A percentile compares a stretch with the other conserved stretches of the same genome.
phyloP scores from a whole-genome alignment of 495 filamentous ascomycete species.

The Hypoxylon trugodes region DNA sequence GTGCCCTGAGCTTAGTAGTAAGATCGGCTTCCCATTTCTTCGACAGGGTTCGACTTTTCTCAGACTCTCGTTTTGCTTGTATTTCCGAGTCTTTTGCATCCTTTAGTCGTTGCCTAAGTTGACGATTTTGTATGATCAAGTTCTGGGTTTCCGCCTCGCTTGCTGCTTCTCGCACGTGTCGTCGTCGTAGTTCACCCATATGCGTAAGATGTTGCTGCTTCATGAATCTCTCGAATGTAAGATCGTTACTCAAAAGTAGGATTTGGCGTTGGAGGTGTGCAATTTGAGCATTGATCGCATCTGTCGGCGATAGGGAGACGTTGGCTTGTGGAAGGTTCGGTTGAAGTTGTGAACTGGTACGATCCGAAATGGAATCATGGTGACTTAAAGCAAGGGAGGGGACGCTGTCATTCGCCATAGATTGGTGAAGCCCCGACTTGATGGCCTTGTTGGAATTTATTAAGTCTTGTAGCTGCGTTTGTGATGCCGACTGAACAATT shows the following conservation, averaged over 20 bases:
- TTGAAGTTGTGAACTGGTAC: conserved; percentile 30
- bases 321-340: conserved; percentile 21
- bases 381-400: conserved; percentile 55
- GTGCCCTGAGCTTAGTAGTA: conserved; percentile 61
- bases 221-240: conserved; percentile 79
- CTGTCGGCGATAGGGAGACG: conserved; percentile 15
- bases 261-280: conserved; percentile 70
- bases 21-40: conserved; percentile 77
- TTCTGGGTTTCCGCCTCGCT: conserved; percentile 80
- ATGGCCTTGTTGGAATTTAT: conserved; percentile 60
- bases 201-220: conserved; percentile 78
- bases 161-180: conserved; percentile 72
- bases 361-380: conserved; percentile 49
- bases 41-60: conserved; percentile 67
- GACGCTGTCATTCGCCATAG: conserved; percentile 59
- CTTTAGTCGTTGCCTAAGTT: conserved; percentile 70
- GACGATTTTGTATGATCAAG: conserved; percentile 73
- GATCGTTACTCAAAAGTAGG: conserved; percentile 73
- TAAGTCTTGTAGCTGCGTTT: conserved; percentile 62
- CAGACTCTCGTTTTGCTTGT: conserved; percentile 70
- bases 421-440: conserved; percentile 61
- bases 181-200: conserved; percentile 73
- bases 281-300: conserved; percentile 51
- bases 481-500: conserved; percentile 52
- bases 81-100: conserved; percentile 70